Percentiles rank a stretch among this genome's conserved stretches.
Evolutionary conservation across 768 basidiomycete genomes (phyloP).

Genomic region (Phlebiopsis gigantea): DNA sequence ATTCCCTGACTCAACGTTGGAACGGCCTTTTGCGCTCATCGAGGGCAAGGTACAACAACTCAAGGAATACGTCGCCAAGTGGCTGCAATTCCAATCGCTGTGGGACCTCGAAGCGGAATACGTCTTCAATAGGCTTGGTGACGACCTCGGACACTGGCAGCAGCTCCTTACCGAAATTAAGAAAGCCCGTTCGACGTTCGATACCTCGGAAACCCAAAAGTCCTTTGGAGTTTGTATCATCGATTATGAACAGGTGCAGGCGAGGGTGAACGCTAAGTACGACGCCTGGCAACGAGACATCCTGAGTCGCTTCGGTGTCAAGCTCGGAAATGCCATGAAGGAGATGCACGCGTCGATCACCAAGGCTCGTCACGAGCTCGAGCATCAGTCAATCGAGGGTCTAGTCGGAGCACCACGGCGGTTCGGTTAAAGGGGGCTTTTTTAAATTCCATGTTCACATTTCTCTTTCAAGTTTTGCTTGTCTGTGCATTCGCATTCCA

Average conservation of each 20-base stretch:
- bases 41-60: constrained; percentile 86
- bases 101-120: constrained; percentile 98
- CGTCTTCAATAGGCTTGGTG: constrained; percentile 92
- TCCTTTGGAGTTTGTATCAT: constrained; percentile 91
- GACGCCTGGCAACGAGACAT: constrained; percentile 98
- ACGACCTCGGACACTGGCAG: constrained; percentile 92
- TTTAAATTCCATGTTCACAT: constrained; percentile 4
- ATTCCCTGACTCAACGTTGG: constrained; percentile 68
- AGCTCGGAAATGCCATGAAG: constrained; percentile 94
- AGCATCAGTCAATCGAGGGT: constrained; percentile 94
- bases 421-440: constrained; percentile 12
- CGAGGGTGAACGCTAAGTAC: constrained; percentile 97
- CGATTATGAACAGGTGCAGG: constrained; percentile 97
- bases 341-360: constrained; percentile 92
- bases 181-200: constrained; percentile 92
- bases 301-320: constrained; percentile 84
- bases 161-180: constrained; percentile 96
- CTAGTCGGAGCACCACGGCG: constrained; percentile 53
- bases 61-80: constrained; percentile 89
- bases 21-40: constrained; percentile 79
- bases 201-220: constrained; percentile 91
- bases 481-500: constrained; percentile 6
- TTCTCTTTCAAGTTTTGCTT: not conserved
- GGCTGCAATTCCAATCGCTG: constrained; percentile 97
- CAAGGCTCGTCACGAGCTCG: constrained; percentile 92